Evolutionary conservation across 257 asterid genomes (phyloP).

Genomic region (Petrea volubilis): DNA sequence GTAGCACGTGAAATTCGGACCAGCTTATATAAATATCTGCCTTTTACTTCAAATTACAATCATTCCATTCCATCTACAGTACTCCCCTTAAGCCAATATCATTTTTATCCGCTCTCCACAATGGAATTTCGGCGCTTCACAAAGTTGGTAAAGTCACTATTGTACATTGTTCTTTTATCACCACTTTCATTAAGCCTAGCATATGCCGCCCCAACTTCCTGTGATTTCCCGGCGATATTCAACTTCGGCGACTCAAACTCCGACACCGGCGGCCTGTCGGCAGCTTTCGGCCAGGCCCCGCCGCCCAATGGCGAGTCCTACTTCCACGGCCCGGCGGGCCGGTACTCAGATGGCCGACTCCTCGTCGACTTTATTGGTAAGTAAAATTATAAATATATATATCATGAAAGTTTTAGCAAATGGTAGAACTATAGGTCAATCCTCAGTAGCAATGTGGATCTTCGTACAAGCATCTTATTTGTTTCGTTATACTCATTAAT

Average conservation of each 20-base stretch:
- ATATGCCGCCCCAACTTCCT: slow-evolving; percentile 22
- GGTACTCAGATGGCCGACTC: slow-evolving; percentile 84
- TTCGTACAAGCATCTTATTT: no score
- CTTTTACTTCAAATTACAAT: slow-evolving; percentile 3
- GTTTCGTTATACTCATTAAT: no score
- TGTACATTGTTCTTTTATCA: not conserved
- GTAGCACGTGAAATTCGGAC: no score
- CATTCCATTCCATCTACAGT: not conserved
- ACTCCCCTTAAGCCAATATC: not conserved
- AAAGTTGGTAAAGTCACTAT: not conserved
- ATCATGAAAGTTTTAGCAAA: not conserved
- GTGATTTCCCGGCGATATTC: slow-evolving; percentile 79
- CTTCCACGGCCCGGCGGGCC: slow-evolving; percentile 79
- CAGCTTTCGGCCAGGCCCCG: slow-evolving; percentile 86
- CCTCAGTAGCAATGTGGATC: not conserved
- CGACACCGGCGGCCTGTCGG: slow-evolving; percentile 96
- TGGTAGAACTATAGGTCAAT: not conserved
- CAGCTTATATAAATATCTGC: slow-evolving; percentile 1
- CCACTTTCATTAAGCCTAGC: slow-evolving; percentile 7
- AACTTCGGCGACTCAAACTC: slow-evolving; percentile 96
- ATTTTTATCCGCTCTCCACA: not conserved
- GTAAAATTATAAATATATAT: no score
- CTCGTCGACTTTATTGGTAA: slow-evolving; percentile 71
- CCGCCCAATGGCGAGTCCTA: slow-evolving; percentile 82
- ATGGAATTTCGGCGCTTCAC: slow-evolving; percentile 13